phyloP scores from a whole-genome alignment of 2,329 filamentous ascomycete species.

The Mycosphaerelloides madeirae region DNA sequence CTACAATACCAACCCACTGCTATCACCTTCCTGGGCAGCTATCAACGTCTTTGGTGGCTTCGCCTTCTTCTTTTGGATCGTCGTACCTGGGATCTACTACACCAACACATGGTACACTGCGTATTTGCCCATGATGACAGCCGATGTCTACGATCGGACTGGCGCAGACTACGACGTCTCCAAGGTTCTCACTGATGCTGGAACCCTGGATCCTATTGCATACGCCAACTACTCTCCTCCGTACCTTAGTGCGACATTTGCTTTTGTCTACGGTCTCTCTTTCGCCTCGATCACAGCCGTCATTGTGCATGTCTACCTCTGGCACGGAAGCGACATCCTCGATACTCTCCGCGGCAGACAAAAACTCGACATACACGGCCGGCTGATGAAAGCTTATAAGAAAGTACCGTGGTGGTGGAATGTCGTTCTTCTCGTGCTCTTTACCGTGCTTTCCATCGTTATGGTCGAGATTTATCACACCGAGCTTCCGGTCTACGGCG shows the following conservation, averaged over 20 bases:
- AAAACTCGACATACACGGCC: slow-evolving; percentile 54
- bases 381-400: slow-evolving; percentile 75
- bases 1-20: slow-evolving; percentile 68
- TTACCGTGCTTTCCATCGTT: slow-evolving; percentile 25
- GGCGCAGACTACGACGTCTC: slow-evolving; percentile 76
- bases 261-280: slow-evolving; percentile 35
- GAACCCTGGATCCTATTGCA: slow-evolving; percentile 21
- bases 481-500: slow-evolving; percentile 68
- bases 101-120: slow-evolving; percentile 65
- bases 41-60: slow-evolving; percentile 43
- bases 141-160: slow-evolving; percentile 79
- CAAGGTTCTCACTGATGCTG: slow-evolving; percentile 60
- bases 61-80: slow-evolving; percentile 40
- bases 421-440: slow-evolving; percentile 20
- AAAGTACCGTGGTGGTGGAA: slow-evolving; percentile 74
- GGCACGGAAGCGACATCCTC: slow-evolving; percentile 35
- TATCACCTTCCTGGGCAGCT: slow-evolving; percentile 36
- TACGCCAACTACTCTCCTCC: slow-evolving; percentile 41
- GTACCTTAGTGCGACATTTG: slow-evolving; percentile 36
- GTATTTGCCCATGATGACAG: slow-evolving; percentile 81
- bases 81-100: slow-evolving; percentile 43
- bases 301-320: slow-evolving; percentile 34
- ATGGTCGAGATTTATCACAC: slow-evolving; percentile 26
- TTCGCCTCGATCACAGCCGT: slow-evolving; percentile 37
- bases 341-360: slow-evolving; percentile 21